phyloP scores from a whole-genome alignment of 2,329 filamentous ascomycete genomes.

The Annulohypoxylon truncatum region DNA sequence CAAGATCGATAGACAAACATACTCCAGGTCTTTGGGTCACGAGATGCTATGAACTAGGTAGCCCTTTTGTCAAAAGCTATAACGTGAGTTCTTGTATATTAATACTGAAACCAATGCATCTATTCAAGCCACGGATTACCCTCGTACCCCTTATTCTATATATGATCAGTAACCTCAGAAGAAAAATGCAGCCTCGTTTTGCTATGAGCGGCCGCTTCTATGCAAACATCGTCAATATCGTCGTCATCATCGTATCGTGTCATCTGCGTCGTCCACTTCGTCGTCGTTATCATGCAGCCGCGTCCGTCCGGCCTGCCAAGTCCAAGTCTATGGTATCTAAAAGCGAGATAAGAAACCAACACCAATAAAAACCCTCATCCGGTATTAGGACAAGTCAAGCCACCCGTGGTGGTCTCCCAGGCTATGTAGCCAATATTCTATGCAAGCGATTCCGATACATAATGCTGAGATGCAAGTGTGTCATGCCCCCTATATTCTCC shows the following conservation, averaged over 20 bases:
- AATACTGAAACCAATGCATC: conserved; percentile 13
- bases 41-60: too few species aligned
- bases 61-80: not conserved
- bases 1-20: too few species aligned
- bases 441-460: conserved; percentile 42
- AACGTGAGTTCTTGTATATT: not conserved
- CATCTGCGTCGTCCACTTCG: conserved; percentile 15
- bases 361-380: conserved; percentile 31
- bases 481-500: conserved; percentile 10
- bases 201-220: conserved; percentile 29
- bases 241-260: conserved; percentile 29
- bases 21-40: not conserved
- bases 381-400: conserved; percentile 34
- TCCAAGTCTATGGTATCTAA: conserved; percentile 45
- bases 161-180: conserved; percentile 18
- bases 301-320: conserved; percentile 26
- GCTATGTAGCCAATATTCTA: conserved; percentile 47
- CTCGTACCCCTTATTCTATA: conserved; percentile 29
- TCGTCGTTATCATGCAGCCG: conserved; percentile 19
- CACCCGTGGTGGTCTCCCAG: conserved; percentile 38
- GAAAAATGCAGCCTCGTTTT: conserved; percentile 13
- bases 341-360: conserved; percentile 35
- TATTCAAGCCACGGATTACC: conserved; percentile 23
- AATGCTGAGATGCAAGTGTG: conserved; percentile 15
- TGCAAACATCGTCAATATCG: conserved; percentile 31